These are phyloP conservation scores for Pseudogymnoascus sp. DNA, from an alignment of 2,329 filamentous ascomycete species.

Conservation along the genomic window DNA sequence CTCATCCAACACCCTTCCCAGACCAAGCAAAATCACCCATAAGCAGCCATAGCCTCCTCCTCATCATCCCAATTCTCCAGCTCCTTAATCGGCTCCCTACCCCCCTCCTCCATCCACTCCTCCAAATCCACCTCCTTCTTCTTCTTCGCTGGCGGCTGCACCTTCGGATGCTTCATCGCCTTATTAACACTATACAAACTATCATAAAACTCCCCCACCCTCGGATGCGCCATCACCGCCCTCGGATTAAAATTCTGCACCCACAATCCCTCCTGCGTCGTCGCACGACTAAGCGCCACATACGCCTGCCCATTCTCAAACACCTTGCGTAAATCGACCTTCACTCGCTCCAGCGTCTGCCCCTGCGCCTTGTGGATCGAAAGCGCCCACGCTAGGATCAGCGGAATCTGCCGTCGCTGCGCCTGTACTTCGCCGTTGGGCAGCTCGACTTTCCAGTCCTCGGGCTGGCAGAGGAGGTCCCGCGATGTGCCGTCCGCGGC, in stretches of 20 bases:
- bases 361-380: slow-evolving; percentile 98
- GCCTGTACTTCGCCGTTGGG: slow-evolving; percentile 91
- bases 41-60: slow-evolving; percentile 7
- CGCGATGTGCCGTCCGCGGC: slow-evolving; percentile 69
- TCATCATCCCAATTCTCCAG: slow-evolving; percentile 2
- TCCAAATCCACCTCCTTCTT: neutral
- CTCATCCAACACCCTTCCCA: neutral
- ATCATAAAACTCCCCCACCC: slow-evolving; percentile 77
- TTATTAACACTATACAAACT: slow-evolving; percentile 69
- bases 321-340: slow-evolving; percentile 83
- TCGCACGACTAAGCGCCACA: slow-evolving; percentile 89
- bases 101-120: neutral
- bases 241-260: slow-evolving; percentile 80
- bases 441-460: slow-evolving; percentile 95
- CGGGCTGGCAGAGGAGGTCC: slow-evolving; percentile 72
- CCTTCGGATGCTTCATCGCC: slow-evolving; percentile 26
- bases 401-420: slow-evolving; percentile 69
- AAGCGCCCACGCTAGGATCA: slow-evolving; percentile 93
- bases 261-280: slow-evolving; percentile 76
- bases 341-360: slow-evolving; percentile 80
- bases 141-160: slow-evolving; percentile 10
- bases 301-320: slow-evolving; percentile 99
- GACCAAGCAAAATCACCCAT: neutral
- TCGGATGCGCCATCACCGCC: slow-evolving; percentile 91
- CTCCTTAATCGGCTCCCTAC: neutral